Evolutionary conservation across 192 early-diverging fungal species (phyloP), one percentile per base, ranked within the genome.

Genomic region (Coemansia sp.): DNA sequence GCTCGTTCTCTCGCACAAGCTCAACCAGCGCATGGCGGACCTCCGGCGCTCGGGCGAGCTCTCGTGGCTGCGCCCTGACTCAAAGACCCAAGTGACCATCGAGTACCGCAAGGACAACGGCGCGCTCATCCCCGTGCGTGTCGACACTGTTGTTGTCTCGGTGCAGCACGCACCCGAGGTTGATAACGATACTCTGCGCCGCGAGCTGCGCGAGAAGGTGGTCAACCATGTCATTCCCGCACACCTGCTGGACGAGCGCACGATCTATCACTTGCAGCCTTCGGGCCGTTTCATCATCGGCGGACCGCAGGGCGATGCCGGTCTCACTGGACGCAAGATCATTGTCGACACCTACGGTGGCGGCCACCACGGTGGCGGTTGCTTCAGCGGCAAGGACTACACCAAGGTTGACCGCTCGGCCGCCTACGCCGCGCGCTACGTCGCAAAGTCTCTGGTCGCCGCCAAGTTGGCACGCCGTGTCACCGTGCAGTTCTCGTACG

Each of bases 351-450:
- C 79, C 45, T 97, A 95, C 84, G 95, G 95, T 68, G 95, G 95
- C 79, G 93, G 93, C 84, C 93, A 93, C 69, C 93, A 97, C 89
- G 95, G 91, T 84, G 95, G 97, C 76, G 97, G 97, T 89, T 95
- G 95, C 82, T 98, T 99, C 92, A 97, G 95, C 67, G 97, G 97
- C 66, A 99, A 99, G 90, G 97, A 98, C 88, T 98, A 93, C 91
- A 96, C 94, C 90, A 98, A 98, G 93, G 95, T 99, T 76, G 95
- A 96, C 84, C 93, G 97, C 84, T 96, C 94, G 40, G 96, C 95
- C 74, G 96, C 96, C 67, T 99, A 98, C 85, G 93, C 96, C 53
- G 93, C 92, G 64, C 94, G 96, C 73, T 98, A 95, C 92, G 92
- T 99, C 74, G 94, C 97, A 85, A 98, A 99, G 90, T 98, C 94